Evolutionary conservation across 768 basidiomycete species (phyloP).

Genomic region (Tylopilus sp.): DNA sequence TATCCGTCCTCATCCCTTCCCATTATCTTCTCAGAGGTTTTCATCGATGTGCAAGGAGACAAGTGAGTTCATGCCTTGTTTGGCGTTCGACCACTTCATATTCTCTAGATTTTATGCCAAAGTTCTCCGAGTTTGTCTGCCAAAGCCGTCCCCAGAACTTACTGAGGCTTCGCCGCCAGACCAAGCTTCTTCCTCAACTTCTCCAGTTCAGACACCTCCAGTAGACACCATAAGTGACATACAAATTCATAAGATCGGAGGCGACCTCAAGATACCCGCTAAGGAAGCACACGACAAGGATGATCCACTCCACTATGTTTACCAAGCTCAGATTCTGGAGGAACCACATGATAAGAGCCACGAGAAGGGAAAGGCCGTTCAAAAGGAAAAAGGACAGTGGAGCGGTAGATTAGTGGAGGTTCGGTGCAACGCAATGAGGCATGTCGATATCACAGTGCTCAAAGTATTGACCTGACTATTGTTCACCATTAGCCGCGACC

Average conservation of each 20-base stretch:
- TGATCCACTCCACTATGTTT: slow-evolving; percentile 79
- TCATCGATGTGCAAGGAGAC: slow-evolving; percentile 83
- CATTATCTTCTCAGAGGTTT: slow-evolving; percentile 55
- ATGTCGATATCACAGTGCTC: slow-evolving; percentile 21
- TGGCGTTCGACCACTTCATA: slow-evolving; percentile 14
- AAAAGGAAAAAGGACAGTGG: slow-evolving; percentile 61
- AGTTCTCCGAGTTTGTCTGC: slow-evolving; percentile 75
- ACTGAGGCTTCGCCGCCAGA: slow-evolving; percentile 33
- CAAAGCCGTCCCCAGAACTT: slow-evolving; percentile 45
- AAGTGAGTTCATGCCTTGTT: slow-evolving; percentile 51
- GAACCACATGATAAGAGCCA: slow-evolving; percentile 66
- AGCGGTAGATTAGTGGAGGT: slow-evolving; percentile 83
- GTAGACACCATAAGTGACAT: slow-evolving; percentile 48
- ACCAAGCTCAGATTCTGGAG: slow-evolving; percentile 84
- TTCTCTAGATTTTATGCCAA: slow-evolving; percentile 70
- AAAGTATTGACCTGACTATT: slow-evolving; percentile 1
- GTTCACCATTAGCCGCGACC: slow-evolving; percentile 69
- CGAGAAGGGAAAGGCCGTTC: slow-evolving; percentile 53
- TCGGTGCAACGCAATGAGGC: slow-evolving; percentile 78
- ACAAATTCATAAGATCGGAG: slow-evolving; percentile 65
- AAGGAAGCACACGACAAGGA: slow-evolving; percentile 72
- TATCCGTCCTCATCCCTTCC: slow-evolving; percentile 15
- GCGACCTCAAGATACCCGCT: slow-evolving; percentile 70
- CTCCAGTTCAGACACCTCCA: slow-evolving; percentile 41
- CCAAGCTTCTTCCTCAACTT: slow-evolving; percentile 40